Base-by-base conservation (phyloP, 495 filamentous ascomycete species). In the Penicillium paradoxum region DNA sequence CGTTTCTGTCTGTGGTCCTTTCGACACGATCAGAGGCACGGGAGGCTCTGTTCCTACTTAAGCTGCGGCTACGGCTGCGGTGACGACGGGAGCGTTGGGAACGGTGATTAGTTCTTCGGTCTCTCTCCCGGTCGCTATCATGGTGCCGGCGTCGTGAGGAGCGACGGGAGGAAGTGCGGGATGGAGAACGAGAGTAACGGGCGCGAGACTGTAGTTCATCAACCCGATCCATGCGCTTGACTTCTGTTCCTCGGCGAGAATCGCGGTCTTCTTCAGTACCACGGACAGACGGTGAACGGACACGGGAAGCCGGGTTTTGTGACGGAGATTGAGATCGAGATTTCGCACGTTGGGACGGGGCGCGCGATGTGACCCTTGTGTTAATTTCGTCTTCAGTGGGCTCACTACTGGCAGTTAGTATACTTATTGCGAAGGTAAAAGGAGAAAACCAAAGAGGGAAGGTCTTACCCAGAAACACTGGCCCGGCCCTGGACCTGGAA, bases 261-360 rank as follows among this genome's bases (percentile, higher is more conserved):
- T 83, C 76, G 27, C 60, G 56, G 14, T 75, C 79, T 24, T 80
- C 77, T 22, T 75, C 75, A 14, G 71, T 73, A 25, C 71, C 71
- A 11, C 75, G 70, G 0, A 63, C 58, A 22, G 75, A 82, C 7
- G 70, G 60, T 4, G 83, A 85, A 11, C 77, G 81, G 56, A 83
- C 76, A n/a, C 80, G 81, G 64, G 82, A 76, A 37, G 68, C 70
- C 54, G 72, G 77, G 34, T 68, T 70, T 21, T 81, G 74, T 13
- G 80, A 78, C 56, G 78, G 79, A 30, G 83, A 64, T 46, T 57
- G 67, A 39, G 72, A 63, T 8, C 60, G 67, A 14, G 72, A 72
- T 52, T 61, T 67, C n/a, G 71, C 58, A 58, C 39, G 49, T 65
- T 65, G 63, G 27, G 75, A 71, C 9, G 57, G 55, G 7, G 70